Percentiles rank a stretch among this genome's conserved stretches.
These are phyloP conservation scores for Fusarium chlamydosporum DNA, from an alignment of 2,329 filamentous ascomycete genomes.

Conservation along the genomic window DNA sequence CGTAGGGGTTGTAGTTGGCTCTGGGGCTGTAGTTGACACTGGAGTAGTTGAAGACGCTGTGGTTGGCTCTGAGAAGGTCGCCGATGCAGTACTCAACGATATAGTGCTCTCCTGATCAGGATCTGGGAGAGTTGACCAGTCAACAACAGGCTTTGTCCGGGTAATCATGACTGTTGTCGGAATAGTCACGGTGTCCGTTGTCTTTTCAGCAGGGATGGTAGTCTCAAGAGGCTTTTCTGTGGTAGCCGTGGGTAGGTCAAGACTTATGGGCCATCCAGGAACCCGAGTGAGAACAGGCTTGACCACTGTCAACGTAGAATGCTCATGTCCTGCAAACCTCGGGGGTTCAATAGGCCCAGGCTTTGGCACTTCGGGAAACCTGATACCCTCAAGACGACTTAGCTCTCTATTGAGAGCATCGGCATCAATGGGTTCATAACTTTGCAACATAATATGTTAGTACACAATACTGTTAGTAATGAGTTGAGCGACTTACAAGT, in stretches of 20 bases:
- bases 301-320: not conserved
- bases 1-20: not conserved
- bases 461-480: not conserved
- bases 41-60: not conserved
- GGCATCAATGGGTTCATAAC: not conserved
- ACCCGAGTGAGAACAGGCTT: not conserved
- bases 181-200: not conserved
- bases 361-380: not conserved
- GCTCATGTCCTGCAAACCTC: not conserved
- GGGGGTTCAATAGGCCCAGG: not conserved
- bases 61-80: not conserved
- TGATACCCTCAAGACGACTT: not conserved
- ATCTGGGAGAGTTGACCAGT: slow-evolving; percentile 6
- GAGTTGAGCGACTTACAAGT: not conserved
- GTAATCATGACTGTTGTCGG: slow-evolving; percentile 8
- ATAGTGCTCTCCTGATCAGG: not conserved
- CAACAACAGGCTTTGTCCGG: not conserved
- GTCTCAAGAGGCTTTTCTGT: not conserved
- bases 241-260: not conserved
- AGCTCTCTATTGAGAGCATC: too few relatives aligned
- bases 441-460: not conserved
- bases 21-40: not conserved
- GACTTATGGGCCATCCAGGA: not conserved
- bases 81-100: not conserved
- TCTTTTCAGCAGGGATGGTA: not conserved